These are phyloP conservation scores for Fomitiporia mediterranea DNA, from an alignment of 1,284 basidiomycete species.

Conservation along the genomic window DNA sequence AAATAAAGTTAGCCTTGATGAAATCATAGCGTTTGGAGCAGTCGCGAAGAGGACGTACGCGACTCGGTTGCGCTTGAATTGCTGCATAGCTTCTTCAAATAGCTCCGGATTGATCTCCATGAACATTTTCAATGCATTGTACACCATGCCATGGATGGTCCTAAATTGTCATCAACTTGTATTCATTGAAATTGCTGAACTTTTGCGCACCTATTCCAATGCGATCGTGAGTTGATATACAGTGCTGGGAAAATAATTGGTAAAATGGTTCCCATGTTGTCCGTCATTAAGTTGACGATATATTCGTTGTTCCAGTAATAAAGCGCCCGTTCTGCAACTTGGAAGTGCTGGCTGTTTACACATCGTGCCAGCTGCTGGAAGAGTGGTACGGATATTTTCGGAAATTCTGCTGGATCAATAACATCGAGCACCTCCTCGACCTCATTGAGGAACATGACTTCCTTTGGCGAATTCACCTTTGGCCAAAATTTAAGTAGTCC, in stretches of 20 bases:
- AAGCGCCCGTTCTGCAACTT: constrained; percentile 91
- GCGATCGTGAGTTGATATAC: constrained; percentile 94
- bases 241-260: constrained; percentile 98
- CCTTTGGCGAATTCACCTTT: constrained; percentile 99
- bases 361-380: constrained; percentile 96
- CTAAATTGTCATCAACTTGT: constrained; percentile 37
- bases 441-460: constrained; percentile 99
- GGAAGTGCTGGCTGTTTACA: constrained; percentile 99
- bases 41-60: constrained; percentile 50
- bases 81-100: constrained; percentile 92
- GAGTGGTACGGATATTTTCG: constrained; percentile 91
- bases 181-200: background rate
- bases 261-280: constrained; percentile 85
- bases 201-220: constrained; percentile 89
- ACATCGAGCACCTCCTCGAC: constrained; percentile 99
- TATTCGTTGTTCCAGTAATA: constrained; percentile 99
- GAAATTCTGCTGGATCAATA: constrained; percentile 95
- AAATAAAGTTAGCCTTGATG: constrained; percentile 18
- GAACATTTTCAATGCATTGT: constrained; percentile 96
- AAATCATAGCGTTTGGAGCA: constrained; percentile 10
- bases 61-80: constrained; percentile 86
- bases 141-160: constrained; percentile 98
- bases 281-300: constrained; percentile 98
- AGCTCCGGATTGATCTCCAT: constrained; percentile 99
- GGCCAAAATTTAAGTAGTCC: constrained; percentile 98